Evolutionary conservation across 192 early-diverging fungal genomes (phyloP).

Genomic region (Gryganskiella cystojenkinii): DNA sequence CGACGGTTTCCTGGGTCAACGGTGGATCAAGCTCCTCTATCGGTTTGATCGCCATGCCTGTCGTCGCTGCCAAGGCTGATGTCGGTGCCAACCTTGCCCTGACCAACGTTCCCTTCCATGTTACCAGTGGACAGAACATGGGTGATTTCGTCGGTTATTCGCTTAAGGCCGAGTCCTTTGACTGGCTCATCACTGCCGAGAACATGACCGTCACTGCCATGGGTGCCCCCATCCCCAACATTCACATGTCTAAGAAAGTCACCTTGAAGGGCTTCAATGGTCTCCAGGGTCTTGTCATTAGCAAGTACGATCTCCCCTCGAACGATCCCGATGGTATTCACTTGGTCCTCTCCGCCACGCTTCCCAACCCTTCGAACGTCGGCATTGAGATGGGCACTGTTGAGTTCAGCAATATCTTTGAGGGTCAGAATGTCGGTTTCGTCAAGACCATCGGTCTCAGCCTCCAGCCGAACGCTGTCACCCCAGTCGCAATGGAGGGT

Average conservation of each 20-base stretch:
- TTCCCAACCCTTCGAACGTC: conserved; percentile 65
- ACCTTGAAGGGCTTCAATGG: conserved; percentile 51
- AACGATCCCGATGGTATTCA: conserved; percentile 55
- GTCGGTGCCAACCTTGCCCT: conserved; percentile 60
- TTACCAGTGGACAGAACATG: conserved; percentile 55
- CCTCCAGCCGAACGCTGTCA: conserved; percentile 21
- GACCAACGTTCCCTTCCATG: conserved; percentile 53
- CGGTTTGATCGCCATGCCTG: conserved; percentile 60
- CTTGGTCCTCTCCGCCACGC: conserved; percentile 47
- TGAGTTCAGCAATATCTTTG: conserved; percentile 51
- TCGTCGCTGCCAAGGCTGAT: conserved; percentile 52
- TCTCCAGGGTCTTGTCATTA: conserved; percentile 35
- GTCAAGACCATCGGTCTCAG: conserved; percentile 37
- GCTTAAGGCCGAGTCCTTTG: conserved; percentile 56
- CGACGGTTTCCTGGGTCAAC: conserved; percentile 49
- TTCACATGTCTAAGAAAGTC: conserved; percentile 55
- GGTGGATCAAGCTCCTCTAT: conserved; percentile 19
- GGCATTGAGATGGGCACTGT: conserved; percentile 62
- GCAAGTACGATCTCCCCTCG: conserved; percentile 42
- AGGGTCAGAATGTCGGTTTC: conserved; percentile 54
- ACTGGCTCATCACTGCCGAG: conserved; percentile 57
- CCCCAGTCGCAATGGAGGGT: conserved; percentile 46
- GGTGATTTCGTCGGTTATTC: conserved; percentile 60
- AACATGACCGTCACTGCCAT: conserved; percentile 63
- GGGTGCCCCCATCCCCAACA: conserved; percentile 56